Percentiles rank a stretch among this genome's conserved stretches.
Conservation (phyloP, 2,329 filamentous ascomycete species). For the Ceratocystis cacaofunesta region DNA sequence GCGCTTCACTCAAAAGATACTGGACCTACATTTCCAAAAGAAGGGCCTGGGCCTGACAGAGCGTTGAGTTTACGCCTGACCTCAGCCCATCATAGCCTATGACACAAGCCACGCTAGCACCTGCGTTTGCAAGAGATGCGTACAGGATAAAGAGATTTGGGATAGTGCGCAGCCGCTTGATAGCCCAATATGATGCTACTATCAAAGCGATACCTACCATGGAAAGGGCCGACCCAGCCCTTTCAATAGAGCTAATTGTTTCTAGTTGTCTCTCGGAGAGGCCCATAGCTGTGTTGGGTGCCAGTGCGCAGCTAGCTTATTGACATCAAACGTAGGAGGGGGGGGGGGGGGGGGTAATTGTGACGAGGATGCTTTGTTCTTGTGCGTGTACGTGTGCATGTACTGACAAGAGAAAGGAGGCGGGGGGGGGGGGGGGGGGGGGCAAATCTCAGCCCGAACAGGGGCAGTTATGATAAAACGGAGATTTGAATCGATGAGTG, state of each 20-base stretch:
- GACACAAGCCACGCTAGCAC: conserved; percentile 49
- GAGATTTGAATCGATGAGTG: not conserved
- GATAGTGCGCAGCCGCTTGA: conserved; percentile 40
- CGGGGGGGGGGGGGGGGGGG: not conserved
- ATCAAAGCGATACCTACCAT: conserved; percentile 36
- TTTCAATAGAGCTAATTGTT: conserved; percentile 35
- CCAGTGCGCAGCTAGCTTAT: not conserved
- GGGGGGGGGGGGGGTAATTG: not conserved
- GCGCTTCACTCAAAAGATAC: not conserved
- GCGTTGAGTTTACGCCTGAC: conserved; percentile 34
- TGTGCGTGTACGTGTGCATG: no score
- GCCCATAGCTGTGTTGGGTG: conserved; percentile 14
- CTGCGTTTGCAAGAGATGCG: conserved; percentile 44
- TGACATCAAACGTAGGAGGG: not conserved
- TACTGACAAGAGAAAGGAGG: no score
- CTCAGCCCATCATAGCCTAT: conserved; percentile 53
- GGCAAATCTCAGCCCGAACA: not conserved
- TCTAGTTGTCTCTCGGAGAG: conserved; percentile 27
- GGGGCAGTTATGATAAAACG: not conserved
- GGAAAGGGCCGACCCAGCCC: conserved; percentile 39
- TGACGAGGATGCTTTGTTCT: no score
- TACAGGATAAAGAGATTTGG: conserved; percentile 49
- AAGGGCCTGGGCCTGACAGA: conserved; percentile 49
- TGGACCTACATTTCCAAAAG: conserved; percentile 50
- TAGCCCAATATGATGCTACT: conserved; percentile 36